These are phyloP conservation scores for Heimioporus punctisporus DNA, from an alignment of 1,284 basidiomycete species.

Conservation along the genomic window DNA sequence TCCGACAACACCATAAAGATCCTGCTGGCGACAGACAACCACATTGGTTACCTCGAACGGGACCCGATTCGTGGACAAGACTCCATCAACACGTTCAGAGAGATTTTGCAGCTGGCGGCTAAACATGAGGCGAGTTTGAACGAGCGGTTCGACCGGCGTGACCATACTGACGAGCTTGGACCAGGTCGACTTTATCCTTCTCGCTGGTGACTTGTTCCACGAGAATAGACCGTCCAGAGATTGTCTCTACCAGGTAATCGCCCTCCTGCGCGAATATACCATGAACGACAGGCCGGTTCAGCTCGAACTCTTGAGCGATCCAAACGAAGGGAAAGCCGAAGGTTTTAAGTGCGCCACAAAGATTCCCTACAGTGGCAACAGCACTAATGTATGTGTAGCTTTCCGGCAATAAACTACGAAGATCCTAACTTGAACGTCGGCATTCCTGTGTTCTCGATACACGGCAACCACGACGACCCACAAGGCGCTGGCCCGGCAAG, in stretches of 20 bases:
- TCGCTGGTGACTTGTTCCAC: conserved; percentile 97
- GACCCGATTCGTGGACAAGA: conserved; percentile 96
- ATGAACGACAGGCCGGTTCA: conserved; percentile 87
- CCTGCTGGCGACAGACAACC: conserved; percentile 93
- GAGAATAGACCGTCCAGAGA: conserved; percentile 96
- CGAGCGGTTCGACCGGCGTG: too few species aligned
- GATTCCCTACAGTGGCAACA: not conserved
- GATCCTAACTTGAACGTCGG: conserved; percentile 95
- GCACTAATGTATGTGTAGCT: conserved; percentile 55
- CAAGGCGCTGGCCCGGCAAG: conserved; percentile 92
- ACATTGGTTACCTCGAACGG: conserved; percentile 94
- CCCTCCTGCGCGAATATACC: conserved; percentile 90
- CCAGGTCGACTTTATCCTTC: conserved; percentile 92
- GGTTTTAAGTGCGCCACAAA: conserved; percentile 76
- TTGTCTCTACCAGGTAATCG: conserved; percentile 88
- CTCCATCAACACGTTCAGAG: conserved; percentile 94
- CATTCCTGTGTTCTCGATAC: conserved; percentile 98
- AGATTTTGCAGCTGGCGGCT: conserved; percentile 90
- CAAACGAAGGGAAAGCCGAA: conserved; percentile 84
- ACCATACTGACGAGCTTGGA: conserved; percentile 6
- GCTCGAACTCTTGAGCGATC: conserved; percentile 92
- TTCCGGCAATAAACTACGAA: conserved; percentile 98
- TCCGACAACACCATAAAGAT: conserved; percentile 78
- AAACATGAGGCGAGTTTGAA: conserved; percentile 78
- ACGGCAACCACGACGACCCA: conserved; percentile 99